Percentiles rank a stretch among this genome's conserved stretches.
Conservation (phyloP, 2,329 filamentous ascomycete genomes). For the Fusarium pseudonygamai region DNA sequence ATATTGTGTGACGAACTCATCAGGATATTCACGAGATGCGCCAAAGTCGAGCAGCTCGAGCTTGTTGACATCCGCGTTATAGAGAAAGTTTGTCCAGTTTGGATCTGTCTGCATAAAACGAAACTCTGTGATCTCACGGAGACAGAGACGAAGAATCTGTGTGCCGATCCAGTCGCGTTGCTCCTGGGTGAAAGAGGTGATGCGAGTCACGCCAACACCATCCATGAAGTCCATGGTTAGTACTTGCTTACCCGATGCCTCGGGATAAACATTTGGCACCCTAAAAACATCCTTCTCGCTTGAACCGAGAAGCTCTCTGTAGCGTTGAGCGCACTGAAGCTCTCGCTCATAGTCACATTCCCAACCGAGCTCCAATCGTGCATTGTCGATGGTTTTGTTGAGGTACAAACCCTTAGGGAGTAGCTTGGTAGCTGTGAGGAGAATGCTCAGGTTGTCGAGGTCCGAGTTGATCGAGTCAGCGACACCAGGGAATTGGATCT, state of each 20-base stretch:
- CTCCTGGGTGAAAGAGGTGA: conserved; percentile 77
- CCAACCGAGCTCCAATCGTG: conserved; percentile 90
- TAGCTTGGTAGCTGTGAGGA: conserved; percentile 89
- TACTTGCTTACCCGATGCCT: conserved; percentile 86
- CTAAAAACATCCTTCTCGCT: conserved; percentile 75
- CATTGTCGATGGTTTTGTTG: conserved; percentile 97
- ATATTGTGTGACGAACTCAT: conserved; percentile 82
- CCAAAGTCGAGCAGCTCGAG: conserved; percentile 97
- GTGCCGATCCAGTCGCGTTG: conserved; percentile 97
- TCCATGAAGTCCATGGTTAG: conserved; percentile 93
- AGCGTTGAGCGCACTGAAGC: conserved; percentile 80
- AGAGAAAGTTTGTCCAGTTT: conserved; percentile 99
- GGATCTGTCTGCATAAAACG: conserved; percentile 99
- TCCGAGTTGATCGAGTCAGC: conserved; percentile 97
- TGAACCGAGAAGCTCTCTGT: conserved; percentile 73
- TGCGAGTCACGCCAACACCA: conserved; percentile 85
- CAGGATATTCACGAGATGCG: conserved; percentile 85
- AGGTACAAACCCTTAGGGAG: conserved; percentile 93
- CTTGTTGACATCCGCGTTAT: conserved; percentile 75
- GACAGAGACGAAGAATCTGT: conserved; percentile 88
- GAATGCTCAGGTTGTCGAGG: conserved; percentile 88
- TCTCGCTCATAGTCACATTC: conserved; percentile 96
- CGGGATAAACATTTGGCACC: conserved; percentile 79
- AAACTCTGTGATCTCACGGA: conserved; percentile 94
- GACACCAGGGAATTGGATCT: conserved; percentile 97